Conservation (phyloP, 2,329 filamentous ascomycete species). For the Neopestalotiopsis sp. region DNA sequence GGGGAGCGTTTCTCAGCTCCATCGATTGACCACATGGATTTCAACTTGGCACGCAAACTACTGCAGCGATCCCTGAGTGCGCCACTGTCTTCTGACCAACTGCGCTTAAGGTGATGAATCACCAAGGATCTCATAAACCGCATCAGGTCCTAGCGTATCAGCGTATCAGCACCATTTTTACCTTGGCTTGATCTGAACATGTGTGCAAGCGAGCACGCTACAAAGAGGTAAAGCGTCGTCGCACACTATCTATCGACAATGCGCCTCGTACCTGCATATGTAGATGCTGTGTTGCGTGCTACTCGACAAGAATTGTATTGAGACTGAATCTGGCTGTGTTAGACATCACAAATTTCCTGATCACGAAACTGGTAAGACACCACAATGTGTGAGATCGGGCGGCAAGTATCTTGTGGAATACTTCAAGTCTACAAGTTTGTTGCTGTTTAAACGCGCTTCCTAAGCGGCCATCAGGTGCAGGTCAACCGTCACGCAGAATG, state of each 20-base stretch:
- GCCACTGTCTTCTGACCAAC: not conserved
- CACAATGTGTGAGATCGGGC: no score
- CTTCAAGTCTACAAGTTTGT: no score
- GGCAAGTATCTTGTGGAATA: no score
- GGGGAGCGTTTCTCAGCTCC: not conserved
- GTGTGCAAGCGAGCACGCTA: no score
- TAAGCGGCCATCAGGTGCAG: no score
- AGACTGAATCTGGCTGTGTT: not conserved
- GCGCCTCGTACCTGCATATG: not conserved
- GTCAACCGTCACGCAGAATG: no score
- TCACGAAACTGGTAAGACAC: no score
- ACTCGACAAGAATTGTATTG: not conserved
- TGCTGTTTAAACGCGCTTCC: no score
- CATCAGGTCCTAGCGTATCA: constrained; percentile 1
- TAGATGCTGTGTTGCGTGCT: not conserved
- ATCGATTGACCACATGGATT: not conserved
- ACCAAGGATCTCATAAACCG: constrained; percentile 1
- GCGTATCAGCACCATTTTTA: no score
- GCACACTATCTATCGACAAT: not conserved
- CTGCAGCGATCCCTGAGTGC: not conserved
- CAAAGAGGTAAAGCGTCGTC: no score
- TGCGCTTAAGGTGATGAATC: constrained; percentile 2
- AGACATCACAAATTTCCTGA: not conserved
- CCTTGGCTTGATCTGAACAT: not conserved
- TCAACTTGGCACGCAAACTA: not conserved